Base-by-base conservation (phyloP, 164 flowering plant species). In the Aristolochia fimbriata region DNA sequence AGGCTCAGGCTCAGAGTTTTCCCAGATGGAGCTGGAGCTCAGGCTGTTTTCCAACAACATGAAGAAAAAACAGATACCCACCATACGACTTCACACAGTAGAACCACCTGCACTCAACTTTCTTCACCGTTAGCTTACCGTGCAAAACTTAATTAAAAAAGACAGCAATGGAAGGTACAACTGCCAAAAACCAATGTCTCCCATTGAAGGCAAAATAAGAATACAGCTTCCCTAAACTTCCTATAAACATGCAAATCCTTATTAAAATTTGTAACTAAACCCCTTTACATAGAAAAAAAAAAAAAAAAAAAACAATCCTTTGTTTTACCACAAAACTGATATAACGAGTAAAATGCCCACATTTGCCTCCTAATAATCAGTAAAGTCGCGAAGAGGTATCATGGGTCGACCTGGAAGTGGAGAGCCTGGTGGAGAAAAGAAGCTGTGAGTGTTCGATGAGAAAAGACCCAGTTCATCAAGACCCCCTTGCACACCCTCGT, bases 401-500 rank as follows among this genome's bases (percentile, higher is more conserved):
- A 71, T 71, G 15, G 70, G 68, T 19, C 58, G 48, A 67, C 75
- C 75, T 23, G 73, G 73, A 57, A 69, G 68, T 52, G 72, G 77
- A 47, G 80, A 71, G 49, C 65, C 74, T 0, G 76, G 74, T 7
- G 74, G 63, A 9, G 78, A 74, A 50, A 57, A 45, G 47, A 71
- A 58, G 55, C 52, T 22, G 22, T 31, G 55, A 4, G 52, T 21
- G 41, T 52, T 65, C 41, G 73, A 66, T 58, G 75, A 67, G 45
- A 74, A 71, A 61, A 70, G 70, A 30, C 45, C 65, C 46, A 65
- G 70, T 62, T 74, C 80, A 62, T 71, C 78, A 49, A 52, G 62
- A 25, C 57, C 65, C 33, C 64, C 78, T 1, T 78, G 45, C 16
- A 78, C 65, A 15, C 70, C 52, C 24, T 75, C 88, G 46, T 78